These are phyloP conservation scores for Penicillium turbatum DNA, from an alignment of 495 filamentous ascomycete species.

Conservation along the genomic window DNA sequence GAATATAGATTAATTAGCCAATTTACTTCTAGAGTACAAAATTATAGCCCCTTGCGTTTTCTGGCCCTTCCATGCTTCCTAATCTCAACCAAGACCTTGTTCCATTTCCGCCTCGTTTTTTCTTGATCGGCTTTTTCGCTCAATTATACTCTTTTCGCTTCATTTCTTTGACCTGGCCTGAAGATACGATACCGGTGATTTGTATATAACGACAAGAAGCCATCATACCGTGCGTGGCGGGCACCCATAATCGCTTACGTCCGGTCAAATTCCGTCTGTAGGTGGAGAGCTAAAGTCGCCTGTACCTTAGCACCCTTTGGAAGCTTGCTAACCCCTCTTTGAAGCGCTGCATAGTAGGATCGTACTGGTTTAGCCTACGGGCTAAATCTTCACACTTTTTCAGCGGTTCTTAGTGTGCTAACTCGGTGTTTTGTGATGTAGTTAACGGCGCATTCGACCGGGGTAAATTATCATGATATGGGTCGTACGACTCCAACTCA, in stretches of 20 bases:
- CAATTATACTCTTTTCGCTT: not conserved
- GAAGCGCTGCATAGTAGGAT: not conserved
- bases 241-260: not conserved
- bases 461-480: not conserved
- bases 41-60: not conserved
- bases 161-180: not conserved
- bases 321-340: not conserved
- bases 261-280: not conserved
- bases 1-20: not conserved
- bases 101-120: not conserved
- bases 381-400: not conserved
- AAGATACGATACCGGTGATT: not conserved
- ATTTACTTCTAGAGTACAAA: no score
- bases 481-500: not conserved
- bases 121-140: not conserved
- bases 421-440: not conserved
- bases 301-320: not conserved
- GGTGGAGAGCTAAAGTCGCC: not conserved
- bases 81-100: not conserved
- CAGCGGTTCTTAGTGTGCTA: not conserved
- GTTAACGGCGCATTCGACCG: not conserved
- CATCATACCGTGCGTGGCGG: not conserved
- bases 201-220: not conserved
- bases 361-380: not conserved
- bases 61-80: not conserved